phyloP scores from a whole-genome alignment of 1,284 basidiomycete species.

The Meira miltonrushii region DNA sequence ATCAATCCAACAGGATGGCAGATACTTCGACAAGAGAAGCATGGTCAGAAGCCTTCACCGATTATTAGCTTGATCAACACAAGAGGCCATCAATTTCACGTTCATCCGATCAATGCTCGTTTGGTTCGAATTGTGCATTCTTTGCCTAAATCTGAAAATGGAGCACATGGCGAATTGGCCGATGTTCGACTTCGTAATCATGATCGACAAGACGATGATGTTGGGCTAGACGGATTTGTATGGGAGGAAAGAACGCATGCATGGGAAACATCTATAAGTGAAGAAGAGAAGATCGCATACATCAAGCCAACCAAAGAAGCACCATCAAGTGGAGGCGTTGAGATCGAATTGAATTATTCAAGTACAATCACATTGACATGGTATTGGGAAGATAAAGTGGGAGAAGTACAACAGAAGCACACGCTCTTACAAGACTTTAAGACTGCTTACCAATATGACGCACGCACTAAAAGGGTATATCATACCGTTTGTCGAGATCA shows the following conservation, averaged over 20 bases:
- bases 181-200: not conserved
- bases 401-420: not conserved
- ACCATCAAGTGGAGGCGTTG: not conserved
- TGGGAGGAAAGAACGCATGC: conserved; percentile 10
- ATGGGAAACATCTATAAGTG: not conserved
- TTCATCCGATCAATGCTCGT: conserved; percentile 9
- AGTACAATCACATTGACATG: conserved; percentile 3
- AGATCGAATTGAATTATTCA: not conserved
- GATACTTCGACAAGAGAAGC: not conserved
- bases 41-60: not conserved
- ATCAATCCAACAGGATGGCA: conserved; percentile 16
- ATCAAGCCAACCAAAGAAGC: not conserved
- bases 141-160: not conserved
- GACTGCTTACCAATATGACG: conserved; percentile 21
- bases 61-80: conserved; percentile 5
- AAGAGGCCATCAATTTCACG: conserved; percentile 7
- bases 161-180: not conserved
- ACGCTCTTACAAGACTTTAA: conserved; percentile 21
- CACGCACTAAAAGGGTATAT: conserved; percentile 14
- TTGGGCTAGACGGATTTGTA: conserved; percentile 9
- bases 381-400: conserved; percentile 7
- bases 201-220: not conserved
- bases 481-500: conserved; percentile 21
- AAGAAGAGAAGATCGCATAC: not conserved
- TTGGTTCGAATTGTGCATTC: conserved; percentile 13